phyloP scores from a whole-genome alignment of 352 stramenopile species.

The Phytophthora palmivora region DNA sequence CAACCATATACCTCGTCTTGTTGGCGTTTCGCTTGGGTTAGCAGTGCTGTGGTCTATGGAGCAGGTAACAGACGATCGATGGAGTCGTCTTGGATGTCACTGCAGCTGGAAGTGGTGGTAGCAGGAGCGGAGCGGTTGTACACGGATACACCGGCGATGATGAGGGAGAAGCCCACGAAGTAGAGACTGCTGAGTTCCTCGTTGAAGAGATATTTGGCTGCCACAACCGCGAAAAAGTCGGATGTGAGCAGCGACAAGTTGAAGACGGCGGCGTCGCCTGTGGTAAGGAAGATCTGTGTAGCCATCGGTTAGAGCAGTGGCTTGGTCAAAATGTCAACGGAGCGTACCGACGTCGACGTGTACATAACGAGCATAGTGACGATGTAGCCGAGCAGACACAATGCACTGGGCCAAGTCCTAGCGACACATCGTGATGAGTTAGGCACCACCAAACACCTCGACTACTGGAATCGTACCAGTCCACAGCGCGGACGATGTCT shows the following conservation, averaged over 20 bases:
- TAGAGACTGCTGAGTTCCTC: conserved; percentile 82
- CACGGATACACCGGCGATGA: conserved; percentile 72
- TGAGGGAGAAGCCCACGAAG: conserved; percentile 88
- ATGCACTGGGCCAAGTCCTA: conserved; percentile 58
- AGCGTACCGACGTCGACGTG: conserved; percentile 73
- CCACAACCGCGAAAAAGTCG: conserved; percentile 95
- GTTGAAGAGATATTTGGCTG: conserved; percentile 89
- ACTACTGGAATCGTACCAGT: conserved; percentile 46
- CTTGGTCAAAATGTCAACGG: conserved; percentile 3
- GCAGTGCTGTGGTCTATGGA: conserved; percentile 3
- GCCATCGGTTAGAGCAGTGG: not conserved
- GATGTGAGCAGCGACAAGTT: conserved; percentile 97
- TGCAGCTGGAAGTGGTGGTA: conserved; percentile 49
- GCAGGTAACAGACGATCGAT: conserved; percentile 16
- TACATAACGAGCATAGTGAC: conserved; percentile 93
- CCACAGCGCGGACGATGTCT: conserved; percentile 39
- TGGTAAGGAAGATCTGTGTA: conserved; percentile 68
- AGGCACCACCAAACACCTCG: not conserved
- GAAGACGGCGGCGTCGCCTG: conserved; percentile 94
- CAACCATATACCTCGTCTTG: conserved; percentile 32
- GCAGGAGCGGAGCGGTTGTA: conserved; percentile 73
- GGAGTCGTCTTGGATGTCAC: conserved; percentile 33
- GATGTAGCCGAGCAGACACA: conserved; percentile 82
- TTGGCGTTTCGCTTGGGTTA: conserved; percentile 14
- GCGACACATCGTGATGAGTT: conserved; percentile 11